Percentiles rank a stretch among this genome's conserved stretches.
phyloP scores from a whole-genome alignment of 148 eudicot species.

The Salicornia ramosissima region DNA sequence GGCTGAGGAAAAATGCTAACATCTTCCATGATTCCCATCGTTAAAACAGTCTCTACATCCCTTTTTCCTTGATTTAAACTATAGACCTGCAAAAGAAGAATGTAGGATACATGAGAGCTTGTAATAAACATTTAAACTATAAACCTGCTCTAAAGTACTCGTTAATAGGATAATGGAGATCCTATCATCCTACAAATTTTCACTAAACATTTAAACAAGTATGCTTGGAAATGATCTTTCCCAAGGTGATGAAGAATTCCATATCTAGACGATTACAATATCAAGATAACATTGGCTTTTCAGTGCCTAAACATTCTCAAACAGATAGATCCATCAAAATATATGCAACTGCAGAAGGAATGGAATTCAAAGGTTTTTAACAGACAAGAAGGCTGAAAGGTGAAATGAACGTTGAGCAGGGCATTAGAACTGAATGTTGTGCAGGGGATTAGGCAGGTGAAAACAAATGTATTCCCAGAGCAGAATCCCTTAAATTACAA shows the following conservation, averaged over 20 bases:
- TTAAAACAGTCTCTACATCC: slow-evolving; percentile 86
- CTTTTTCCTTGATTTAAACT: slow-evolving; percentile 98
- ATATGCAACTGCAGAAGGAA: background rate
- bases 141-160: background rate
- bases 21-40: slow-evolving; percentile 99
- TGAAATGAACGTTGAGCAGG: background rate
- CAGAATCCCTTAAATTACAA: background rate
- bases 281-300: background rate
- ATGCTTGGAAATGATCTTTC: background rate
- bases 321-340: background rate
- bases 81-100: slow-evolving; percentile 56
- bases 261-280: background rate
- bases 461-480: background rate
- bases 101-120: background rate
- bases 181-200: background rate
- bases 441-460: background rate
- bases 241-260: background rate
- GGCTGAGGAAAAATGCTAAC: slow-evolving; percentile 98
- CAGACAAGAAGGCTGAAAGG: background rate
- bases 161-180: background rate
- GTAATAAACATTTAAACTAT: too few species aligned
- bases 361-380: background rate
- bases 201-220: background rate
- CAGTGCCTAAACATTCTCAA: background rate
- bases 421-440: background rate